Evolutionary conservation across 2,329 filamentous ascomycete genomes (phyloP).

Genomic region (Chrysosphaeria jannelii): DNA sequence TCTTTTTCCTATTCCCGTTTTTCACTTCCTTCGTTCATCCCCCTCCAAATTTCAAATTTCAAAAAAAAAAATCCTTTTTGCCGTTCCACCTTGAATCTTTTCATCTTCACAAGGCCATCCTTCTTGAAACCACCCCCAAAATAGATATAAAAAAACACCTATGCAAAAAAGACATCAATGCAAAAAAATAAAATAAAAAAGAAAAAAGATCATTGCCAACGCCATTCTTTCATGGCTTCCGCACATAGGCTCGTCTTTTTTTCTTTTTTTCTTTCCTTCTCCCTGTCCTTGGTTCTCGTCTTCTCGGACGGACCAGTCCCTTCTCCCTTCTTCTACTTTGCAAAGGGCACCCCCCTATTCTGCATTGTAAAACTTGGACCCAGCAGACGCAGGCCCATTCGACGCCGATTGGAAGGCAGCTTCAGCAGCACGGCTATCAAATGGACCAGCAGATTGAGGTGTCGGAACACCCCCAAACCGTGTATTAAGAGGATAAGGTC

Average conservation of each 20-base stretch:
- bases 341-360: slow-evolving; percentile 53
- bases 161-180: slow-evolving; percentile 1
- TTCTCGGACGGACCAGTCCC: too few species aligned
- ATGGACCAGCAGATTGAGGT: slow-evolving; percentile 58
- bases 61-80: too few species aligned
- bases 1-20: slow-evolving; percentile 2
- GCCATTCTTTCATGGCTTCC: slow-evolving; percentile 1
- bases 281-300: not conserved
- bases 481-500: slow-evolving; percentile 55
- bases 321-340: too few species aligned
- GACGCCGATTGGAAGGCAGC: slow-evolving; percentile 76
- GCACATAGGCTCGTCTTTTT: not conserved
- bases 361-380: slow-evolving; percentile 36
- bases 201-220: slow-evolving; percentile 1
- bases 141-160: slow-evolving; percentile 1
- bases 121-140: too few species aligned
- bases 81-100: too few species aligned
- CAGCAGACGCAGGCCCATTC: slow-evolving; percentile 50
- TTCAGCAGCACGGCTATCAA: slow-evolving; percentile 80
- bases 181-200: slow-evolving; percentile 1
- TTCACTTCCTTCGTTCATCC: too few species aligned
- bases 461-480: slow-evolving; percentile 42
- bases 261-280: not conserved
- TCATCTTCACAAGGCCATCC: too few species aligned
- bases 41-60: too few species aligned